phyloP scores from a whole-genome alignment of 1,139 yeast genomes.

The Saccharomyces hybrid region DNA sequence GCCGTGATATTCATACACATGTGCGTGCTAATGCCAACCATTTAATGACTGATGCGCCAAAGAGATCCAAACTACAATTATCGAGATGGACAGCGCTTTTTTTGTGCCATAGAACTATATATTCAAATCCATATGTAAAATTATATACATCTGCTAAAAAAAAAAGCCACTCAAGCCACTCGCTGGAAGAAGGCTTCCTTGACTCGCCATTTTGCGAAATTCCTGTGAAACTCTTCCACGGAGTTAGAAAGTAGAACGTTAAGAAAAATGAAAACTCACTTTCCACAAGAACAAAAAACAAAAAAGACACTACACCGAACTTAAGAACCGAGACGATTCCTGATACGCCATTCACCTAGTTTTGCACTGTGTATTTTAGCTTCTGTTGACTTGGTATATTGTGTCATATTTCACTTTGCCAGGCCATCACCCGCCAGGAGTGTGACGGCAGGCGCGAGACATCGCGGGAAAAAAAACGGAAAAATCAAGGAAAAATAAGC shows the following conservation, averaged over 20 bases:
- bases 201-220: background rate
- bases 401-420: background rate
- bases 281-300: no score
- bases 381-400: background rate
- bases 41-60: no score
- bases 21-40: no score
- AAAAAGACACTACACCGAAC: no score
- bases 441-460: background rate
- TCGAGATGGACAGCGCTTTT: no score
- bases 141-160: background rate
- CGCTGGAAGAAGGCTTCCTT: background rate
- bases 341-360: background rate
- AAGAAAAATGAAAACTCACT: no score
- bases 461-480: background rate
- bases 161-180: background rate
- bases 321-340: no score
- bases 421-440: background rate
- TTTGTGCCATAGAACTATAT: background rate
- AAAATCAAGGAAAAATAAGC: background rate
- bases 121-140: no score
- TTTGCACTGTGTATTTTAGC: background rate
- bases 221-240: background rate
- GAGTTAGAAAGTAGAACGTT: no score
- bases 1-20: no score
- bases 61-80: no score